These are phyloP conservation scores for Didymella lethalis DNA, from an alignment of 2,329 filamentous ascomycete genomes.

Conservation along the genomic window DNA sequence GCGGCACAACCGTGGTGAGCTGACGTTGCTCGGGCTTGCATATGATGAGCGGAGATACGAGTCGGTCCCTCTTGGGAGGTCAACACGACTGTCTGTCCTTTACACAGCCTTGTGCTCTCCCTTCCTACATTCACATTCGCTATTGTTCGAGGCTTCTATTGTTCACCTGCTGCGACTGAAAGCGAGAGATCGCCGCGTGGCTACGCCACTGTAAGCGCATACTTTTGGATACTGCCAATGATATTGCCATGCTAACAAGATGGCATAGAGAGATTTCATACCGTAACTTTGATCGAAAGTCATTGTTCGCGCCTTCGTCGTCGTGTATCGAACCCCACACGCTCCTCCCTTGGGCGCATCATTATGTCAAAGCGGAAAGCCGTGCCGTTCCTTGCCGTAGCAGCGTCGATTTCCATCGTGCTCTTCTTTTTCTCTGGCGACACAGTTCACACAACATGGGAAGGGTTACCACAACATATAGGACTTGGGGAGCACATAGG, in stretches of 20 bases:
- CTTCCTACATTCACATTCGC: not conserved
- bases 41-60: conserved; percentile 19
- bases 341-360: not conserved
- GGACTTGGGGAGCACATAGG: conserved; percentile 50
- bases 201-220: conserved; percentile 18
- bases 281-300: not conserved
- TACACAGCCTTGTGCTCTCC: conserved; percentile 7
- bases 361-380: conserved; percentile 41
- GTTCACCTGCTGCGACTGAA: conserved; percentile 10
- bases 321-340: not conserved
- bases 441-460: conserved; percentile 47
- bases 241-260: conserved; percentile 1
- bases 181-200: conserved; percentile 11
- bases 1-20: conserved; percentile 18
- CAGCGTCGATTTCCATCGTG: conserved; percentile 44
- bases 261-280: not conserved
- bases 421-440: conserved; percentile 52
- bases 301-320: conserved; percentile 1
- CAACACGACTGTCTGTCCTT: conserved; percentile 6
- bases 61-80: conserved; percentile 6
- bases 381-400: conserved; percentile 43
- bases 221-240: not conserved
- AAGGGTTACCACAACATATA: conserved; percentile 51
- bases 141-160: conserved; percentile 5
- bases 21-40: conserved; percentile 21